phyloP scores from a whole-genome alignment of 495 filamentous ascomycete species.

The Neurospora sp. region DNA sequence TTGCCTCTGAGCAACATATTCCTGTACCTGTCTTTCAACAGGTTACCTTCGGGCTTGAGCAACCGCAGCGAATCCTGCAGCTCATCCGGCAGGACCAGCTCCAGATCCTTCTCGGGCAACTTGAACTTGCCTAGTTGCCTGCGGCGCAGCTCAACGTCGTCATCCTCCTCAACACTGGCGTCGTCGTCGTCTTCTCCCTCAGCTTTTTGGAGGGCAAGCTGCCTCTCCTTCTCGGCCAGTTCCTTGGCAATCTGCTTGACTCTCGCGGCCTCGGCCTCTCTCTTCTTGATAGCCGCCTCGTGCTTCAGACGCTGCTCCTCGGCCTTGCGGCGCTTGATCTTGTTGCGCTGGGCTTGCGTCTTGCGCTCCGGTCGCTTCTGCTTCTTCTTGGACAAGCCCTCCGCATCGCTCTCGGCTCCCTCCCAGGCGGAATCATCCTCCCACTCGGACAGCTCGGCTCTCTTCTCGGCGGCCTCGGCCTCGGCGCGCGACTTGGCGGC shows the following conservation, averaged over 20 bases:
- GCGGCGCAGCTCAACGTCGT: slow-evolving; percentile 59
- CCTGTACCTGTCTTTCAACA: slow-evolving; percentile 84
- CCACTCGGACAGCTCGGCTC: slow-evolving; percentile 57
- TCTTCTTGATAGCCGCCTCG: slow-evolving; percentile 61
- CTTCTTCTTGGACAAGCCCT: slow-evolving; percentile 58
- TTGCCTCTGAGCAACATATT: slow-evolving; percentile 82
- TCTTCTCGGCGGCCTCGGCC: slow-evolving; percentile 53
- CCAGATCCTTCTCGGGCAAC: slow-evolving; percentile 67
- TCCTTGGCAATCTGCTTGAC: slow-evolving; percentile 52
- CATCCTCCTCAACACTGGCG: slow-evolving; percentile 23
- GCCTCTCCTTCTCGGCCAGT: slow-evolving; percentile 47
- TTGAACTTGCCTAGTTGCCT: slow-evolving; percentile 68
- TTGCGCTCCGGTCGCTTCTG: slow-evolving; percentile 71
- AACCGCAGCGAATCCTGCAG: slow-evolving; percentile 80
- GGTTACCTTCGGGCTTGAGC: slow-evolving; percentile 88
- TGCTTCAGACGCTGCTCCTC: slow-evolving; percentile 61
- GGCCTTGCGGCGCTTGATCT: slow-evolving; percentile 76
- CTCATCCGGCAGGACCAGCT: slow-evolving; percentile 87
- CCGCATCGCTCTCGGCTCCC: slow-evolving; percentile 56
- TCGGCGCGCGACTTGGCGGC: slow-evolving; percentile 46
- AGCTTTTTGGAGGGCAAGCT: slow-evolving; percentile 24
- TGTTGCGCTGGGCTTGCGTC: slow-evolving; percentile 76
- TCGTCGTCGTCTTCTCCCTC: slow-evolving; percentile 28
- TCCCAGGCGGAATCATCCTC: slow-evolving; percentile 88
- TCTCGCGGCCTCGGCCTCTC: slow-evolving; percentile 53